A percentile compares a stretch with the other conserved stretches of the same genome.
Conservation (phyloP, 1,139 yeast species). For the Zygosaccharomyces pseudobailii region DNA sequence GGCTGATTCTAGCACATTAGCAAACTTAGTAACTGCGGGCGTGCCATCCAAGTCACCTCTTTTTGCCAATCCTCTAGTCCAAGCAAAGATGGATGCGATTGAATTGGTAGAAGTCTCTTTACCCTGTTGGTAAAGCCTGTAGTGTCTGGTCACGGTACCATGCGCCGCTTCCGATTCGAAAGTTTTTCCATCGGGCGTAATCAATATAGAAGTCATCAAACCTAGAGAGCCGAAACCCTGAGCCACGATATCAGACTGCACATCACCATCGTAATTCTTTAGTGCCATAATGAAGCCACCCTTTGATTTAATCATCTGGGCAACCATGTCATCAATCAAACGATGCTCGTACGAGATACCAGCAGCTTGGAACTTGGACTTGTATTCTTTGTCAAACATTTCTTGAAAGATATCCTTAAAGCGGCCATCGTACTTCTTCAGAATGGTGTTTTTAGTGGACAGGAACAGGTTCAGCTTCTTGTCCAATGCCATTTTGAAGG, state of each 20-base stretch:
- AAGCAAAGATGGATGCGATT: slow-evolving; percentile 79
- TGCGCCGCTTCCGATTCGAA: slow-evolving; percentile 85
- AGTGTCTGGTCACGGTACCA: slow-evolving; percentile 84
- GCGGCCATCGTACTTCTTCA: slow-evolving; percentile 77
- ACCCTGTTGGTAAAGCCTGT: slow-evolving; percentile 78
- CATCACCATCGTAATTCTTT: slow-evolving; percentile 85
- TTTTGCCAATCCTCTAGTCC: slow-evolving; percentile 80
- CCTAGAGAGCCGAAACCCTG: slow-evolving; percentile 85
- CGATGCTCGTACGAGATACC: slow-evolving; percentile 82
- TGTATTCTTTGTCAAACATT: slow-evolving; percentile 55
- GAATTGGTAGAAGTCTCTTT: slow-evolving; percentile 82
- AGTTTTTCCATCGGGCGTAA: slow-evolving; percentile 83
- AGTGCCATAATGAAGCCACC: slow-evolving; percentile 82
- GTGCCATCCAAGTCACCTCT: slow-evolving; percentile 74
- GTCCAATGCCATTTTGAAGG: slow-evolving; percentile 67
- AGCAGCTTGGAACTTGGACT: slow-evolving; percentile 50
- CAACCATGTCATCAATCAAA: slow-evolving; percentile 83
- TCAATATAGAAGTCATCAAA: slow-evolving; percentile 75
- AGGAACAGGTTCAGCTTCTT: slow-evolving; percentile 63
- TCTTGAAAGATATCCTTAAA: slow-evolving; percentile 76
- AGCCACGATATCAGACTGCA: slow-evolving; percentile 79
- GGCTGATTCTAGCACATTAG: slow-evolving; percentile 60
- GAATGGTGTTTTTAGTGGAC: slow-evolving; percentile 75
- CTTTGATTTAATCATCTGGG: slow-evolving; percentile 79
- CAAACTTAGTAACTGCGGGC: slow-evolving; percentile 66